Evolutionary conservation across 305 asterid genomes (phyloP).

Genomic region (Fraxinus nigra): DNA sequence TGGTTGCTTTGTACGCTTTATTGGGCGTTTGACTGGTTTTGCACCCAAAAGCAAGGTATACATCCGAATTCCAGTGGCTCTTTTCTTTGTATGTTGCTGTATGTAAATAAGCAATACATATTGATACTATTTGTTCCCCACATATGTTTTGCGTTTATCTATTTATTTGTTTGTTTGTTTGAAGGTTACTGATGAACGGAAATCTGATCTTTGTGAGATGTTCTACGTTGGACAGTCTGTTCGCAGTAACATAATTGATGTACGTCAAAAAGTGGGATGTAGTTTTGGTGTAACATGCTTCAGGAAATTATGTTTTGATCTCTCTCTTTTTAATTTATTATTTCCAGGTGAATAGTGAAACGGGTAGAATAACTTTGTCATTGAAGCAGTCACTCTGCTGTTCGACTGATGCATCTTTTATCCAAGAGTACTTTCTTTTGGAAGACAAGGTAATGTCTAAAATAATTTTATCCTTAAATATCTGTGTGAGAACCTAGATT

Average conservation of each 20-base stretch:
- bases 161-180: conserved; percentile 27
- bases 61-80: neutral
- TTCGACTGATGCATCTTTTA: conserved; percentile 79
- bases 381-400: conserved; percentile 82
- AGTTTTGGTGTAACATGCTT: conserved; percentile 1
- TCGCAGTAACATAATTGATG: conserved; percentile 79
- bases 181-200: conserved; percentile 83
- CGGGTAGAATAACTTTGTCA: conserved; percentile 76
- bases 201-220: conserved; percentile 62
- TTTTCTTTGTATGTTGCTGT: conserved; percentile 7
- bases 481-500: conserved; percentile 9
- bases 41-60: conserved; percentile 88
- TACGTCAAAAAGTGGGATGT: conserved; percentile 32
- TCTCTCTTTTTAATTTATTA: conserved; percentile 17
- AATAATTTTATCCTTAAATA: neutral
- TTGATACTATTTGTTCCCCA: neutral
- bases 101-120: neutral
- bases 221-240: conserved; percentile 89
- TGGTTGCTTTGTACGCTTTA: conserved; percentile 92
- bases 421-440: conserved; percentile 75
- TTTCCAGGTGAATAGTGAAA: conserved; percentile 66
- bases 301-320: conserved; percentile 20
- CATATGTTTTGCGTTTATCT: neutral
- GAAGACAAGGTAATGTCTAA: conserved; percentile 72
- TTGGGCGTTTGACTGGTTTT: conserved; percentile 94